Evolutionary conservation across 1,284 basidiomycete species (phyloP).

Genomic region (Apiotrichum brassicae): DNA sequence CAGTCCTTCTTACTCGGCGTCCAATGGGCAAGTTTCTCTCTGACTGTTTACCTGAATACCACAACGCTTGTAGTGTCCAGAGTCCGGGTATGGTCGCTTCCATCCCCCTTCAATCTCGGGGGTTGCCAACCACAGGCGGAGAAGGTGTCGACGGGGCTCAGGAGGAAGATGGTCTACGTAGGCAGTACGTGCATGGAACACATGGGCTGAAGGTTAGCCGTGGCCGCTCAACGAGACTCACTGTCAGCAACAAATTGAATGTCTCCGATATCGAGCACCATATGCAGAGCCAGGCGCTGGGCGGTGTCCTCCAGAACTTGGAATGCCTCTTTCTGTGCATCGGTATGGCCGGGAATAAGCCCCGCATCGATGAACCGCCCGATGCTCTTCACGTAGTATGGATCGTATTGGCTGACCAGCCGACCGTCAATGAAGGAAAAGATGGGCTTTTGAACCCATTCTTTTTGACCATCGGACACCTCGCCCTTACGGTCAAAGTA

Average conservation of each 20-base stretch:
- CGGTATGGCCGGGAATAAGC: slow-evolving; percentile 40
- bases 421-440: slow-evolving; percentile 23
- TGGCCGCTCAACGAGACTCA: background rate
- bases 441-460: slow-evolving; percentile 27
- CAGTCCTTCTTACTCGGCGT: slow-evolving; percentile 47
- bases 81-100: slow-evolving; percentile 46
- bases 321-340: slow-evolving; percentile 45
- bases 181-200: slow-evolving; percentile 48
- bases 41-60: slow-evolving; percentile 44
- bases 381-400: slow-evolving; percentile 36
- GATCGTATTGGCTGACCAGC: slow-evolving; percentile 34
- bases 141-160: slow-evolving; percentile 44
- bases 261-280: slow-evolving; percentile 48
- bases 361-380: slow-evolving; percentile 37
- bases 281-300: slow-evolving; percentile 44
- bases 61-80: slow-evolving; percentile 37
- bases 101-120: slow-evolving; percentile 46
- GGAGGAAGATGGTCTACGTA: slow-evolving; percentile 47
- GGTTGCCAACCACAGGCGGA: slow-evolving; percentile 48
- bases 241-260: slow-evolving; percentile 40
- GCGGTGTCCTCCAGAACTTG: slow-evolving; percentile 48
- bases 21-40: slow-evolving; percentile 43
- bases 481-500: slow-evolving; percentile 47
- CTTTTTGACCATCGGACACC: slow-evolving; percentile 37
- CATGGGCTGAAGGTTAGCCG: slow-evolving; percentile 22